Conservation (phyloP, 306 rosid genomes). For the Trifolium dubium region DNA sequence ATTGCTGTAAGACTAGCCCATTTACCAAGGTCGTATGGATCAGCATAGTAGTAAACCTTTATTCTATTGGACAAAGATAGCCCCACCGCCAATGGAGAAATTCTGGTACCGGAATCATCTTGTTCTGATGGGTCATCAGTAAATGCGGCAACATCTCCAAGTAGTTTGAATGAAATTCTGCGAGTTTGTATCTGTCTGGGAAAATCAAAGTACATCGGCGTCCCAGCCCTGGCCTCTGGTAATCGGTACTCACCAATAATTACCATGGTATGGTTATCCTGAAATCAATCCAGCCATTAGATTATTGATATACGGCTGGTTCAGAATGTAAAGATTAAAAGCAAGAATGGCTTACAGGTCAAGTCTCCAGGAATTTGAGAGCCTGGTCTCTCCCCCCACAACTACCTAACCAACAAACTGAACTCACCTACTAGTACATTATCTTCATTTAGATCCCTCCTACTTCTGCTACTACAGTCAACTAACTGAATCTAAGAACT, state of each 20-base stretch:
- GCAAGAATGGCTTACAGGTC: conserved; percentile 5
- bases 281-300: conserved; percentile 45
- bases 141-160: conserved; percentile 88
- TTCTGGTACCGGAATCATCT: conserved; percentile 65
- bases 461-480: background rate
- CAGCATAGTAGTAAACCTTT: conserved; percentile 77
- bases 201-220: conserved; percentile 93
- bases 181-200: conserved; percentile 70
- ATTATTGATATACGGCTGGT: conserved; percentile 3
- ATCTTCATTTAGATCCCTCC: conserved; percentile 1
- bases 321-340: background rate
- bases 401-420: background rate
- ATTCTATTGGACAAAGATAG: conserved; percentile 82
- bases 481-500: background rate
- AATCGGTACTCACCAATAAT: conserved; percentile 82
- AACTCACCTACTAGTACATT: background rate
- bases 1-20: conserved; percentile 95
- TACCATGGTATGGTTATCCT: conserved; percentile 72
- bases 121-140: conserved; percentile 82
- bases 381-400: background rate
- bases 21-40: conserved; percentile 89
- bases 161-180: conserved; percentile 72
- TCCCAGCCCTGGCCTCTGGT: conserved; percentile 90
- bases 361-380: conserved; percentile 11
- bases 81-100: conserved; percentile 65